Base-by-base conservation (phyloP, 2,329 filamentous ascomycete species). In the Paradendryphiella salina region DNA sequence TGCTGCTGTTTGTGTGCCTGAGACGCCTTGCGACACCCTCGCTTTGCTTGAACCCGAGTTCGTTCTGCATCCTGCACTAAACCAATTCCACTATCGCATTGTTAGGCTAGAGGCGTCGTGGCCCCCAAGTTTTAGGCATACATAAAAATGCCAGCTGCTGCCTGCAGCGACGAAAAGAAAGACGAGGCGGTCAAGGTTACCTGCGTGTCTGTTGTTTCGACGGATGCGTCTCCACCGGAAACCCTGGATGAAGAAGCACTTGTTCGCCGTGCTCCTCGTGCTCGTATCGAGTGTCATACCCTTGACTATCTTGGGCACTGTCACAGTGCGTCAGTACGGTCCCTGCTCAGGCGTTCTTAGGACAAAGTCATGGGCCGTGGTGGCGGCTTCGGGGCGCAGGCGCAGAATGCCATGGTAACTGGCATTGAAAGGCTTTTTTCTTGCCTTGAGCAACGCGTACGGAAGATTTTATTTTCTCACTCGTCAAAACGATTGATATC, bases 401-500 rank as follows among this genome's bases (percentile, higher is more conserved):
- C 61, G 6, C 53, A 52, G 15, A 62, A 62, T 15, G 48, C 61
- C 0, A 62, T 53, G 0, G 38, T 64, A 3, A 41, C 36, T 11
- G 68, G 67, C 2, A 52, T 67, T 4, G 63, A 69, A 29, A 59
- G 54, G 6, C 39, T 72, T 1, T 72, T 71, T 72, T 1, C 71
- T 71, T 28, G 59, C 65, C 13, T 54, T 72, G 4, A 69, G 70
- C 44, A 20, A 32, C 3, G 64, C 60, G 0, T 65, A 50, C 26
- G 69, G 67, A 0, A 37, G 26, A 0, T 65, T 66, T 15, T 43
- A n/a, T 63, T 0, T 74, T 74, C 39, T 55, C 65, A 8, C 58
- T 61, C 8, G 73, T 60, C 11, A 74, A 75, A 41, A 53, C 64
- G 2, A 66, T 75, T n/a, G 71, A 73, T 42, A 61, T 71, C 5